A percentile compares a stretch with the other conserved stretches of the same genome.
These are phyloP conservation scores for Cladophialophora bantiana DNA, from an alignment of 2,329 filamentous ascomycete genomes.

Conservation along the genomic window DNA sequence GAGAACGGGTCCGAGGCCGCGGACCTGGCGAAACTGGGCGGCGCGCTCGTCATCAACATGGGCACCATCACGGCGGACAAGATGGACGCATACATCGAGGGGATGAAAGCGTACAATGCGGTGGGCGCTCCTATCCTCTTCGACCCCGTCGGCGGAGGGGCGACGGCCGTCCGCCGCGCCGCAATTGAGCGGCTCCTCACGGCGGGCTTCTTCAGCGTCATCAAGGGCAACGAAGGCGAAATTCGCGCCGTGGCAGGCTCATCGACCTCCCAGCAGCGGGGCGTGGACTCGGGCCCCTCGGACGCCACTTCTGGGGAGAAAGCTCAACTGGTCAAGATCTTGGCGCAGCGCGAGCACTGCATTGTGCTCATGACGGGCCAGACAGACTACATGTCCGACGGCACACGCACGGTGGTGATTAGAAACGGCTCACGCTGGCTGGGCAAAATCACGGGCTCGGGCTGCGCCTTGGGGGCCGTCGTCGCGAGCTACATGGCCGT, in stretches of 20 bases:
- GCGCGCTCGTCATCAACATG: conserved; percentile 91
- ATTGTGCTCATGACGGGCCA: conserved; percentile 83
- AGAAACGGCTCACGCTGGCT: conserved; percentile 74
- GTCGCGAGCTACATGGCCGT: conserved; percentile 77
- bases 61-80: conserved; percentile 83
- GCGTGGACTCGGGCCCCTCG: conserved; percentile 78
- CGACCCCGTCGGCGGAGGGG: conserved; percentile 90
- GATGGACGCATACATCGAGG: conserved; percentile 73
- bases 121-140: conserved; percentile 77
- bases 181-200: conserved; percentile 75
- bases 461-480: conserved; percentile 83
- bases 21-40: conserved; percentile 79
- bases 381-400: conserved; percentile 80
- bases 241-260: conserved; percentile 75
- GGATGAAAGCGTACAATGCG: conserved; percentile 81
- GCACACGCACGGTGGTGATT: conserved; percentile 69
- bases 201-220: conserved; percentile 79
- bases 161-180: conserved; percentile 74
- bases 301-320: conserved; percentile 62
- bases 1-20: conserved; percentile 81
- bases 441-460: conserved; percentile 64
- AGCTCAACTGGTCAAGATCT: conserved; percentile 66
- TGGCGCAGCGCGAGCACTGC: conserved; percentile 73
- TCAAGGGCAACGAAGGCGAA: conserved; percentile 94
- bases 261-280: conserved; percentile 69